Evolutionary conservation across 2,329 filamentous ascomycete genomes (phyloP), one percentile per base, ranked within the genome.

Genomic region (Knufia fluminis): DNA sequence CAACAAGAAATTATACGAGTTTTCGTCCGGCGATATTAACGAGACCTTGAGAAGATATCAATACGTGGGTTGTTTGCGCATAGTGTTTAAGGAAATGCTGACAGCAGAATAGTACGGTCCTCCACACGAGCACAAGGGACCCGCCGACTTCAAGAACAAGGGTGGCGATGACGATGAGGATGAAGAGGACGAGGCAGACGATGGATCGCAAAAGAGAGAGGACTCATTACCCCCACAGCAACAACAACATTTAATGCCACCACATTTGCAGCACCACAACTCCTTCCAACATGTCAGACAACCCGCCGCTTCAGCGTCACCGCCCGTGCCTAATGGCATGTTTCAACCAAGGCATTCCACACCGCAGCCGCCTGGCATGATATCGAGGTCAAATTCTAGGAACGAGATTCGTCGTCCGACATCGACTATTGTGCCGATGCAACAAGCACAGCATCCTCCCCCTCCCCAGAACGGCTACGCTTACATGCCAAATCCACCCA

Each of bases 1-100:
- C 71, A 98, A 98, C 70, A 98, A 97, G 77, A 97, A 97, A 72
- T 78, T 98, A 22, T 96, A 97, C 69, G 89, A 98, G 68, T 98
- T 95, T 68, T 97, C 90, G 10, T 97, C 91, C 16, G 76, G 81
- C 60, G 88, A 96, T 67, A 95, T 98, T 78, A 84, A 84, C 66
- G 88, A 96, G 57, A 86, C 94, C 44, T 81, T 98, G 58, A 79
- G 79, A 46, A 80, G 88, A 65, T 94, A 95, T 65, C 83, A 89
- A 80, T 95, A 90, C 69, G 91, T 96, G 74, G 62, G 88, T 79
- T 46, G 49, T 16, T 26, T 43, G 38, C 26, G 41, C 10, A 8
- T 31, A 35, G 16, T 48, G 16, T 17, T 26, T 24, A 46, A 17
- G 17, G n/a, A 14, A 44, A 38, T 51, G 20, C 46, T 51, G 33